A percentile compares a stretch with the other conserved stretches of the same genome.
Evolutionary conservation across 176 grass and related monocot species (phyloP).

Genomic region (Carex kokanica): DNA sequence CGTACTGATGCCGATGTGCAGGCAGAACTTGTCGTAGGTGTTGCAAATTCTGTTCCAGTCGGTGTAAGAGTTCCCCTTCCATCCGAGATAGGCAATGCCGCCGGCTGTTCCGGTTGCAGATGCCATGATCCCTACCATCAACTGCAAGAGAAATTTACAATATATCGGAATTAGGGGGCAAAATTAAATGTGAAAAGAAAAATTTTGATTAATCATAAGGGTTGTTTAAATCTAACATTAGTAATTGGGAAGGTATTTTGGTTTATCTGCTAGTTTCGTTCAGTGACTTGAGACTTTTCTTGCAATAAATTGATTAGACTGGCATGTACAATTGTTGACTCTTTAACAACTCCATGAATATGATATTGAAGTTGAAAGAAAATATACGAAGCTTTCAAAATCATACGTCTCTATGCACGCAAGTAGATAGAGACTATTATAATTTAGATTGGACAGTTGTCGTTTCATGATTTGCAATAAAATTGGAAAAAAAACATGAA

Average conservation of each 20-base stretch:
- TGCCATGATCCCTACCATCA: slow-evolving; percentile 60
- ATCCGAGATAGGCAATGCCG: slow-evolving; percentile 52
- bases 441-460: not conserved
- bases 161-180: too few relatives aligned
- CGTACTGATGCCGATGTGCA: slow-evolving; percentile 35
- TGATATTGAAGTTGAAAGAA: not conserved
- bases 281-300: not conserved
- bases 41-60: slow-evolving; percentile 61
- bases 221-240: not conserved
- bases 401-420: not conserved
- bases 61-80: slow-evolving; percentile 65
- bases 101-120: slow-evolving; percentile 58
- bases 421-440: not conserved
- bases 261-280: not conserved
- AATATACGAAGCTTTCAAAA: not conserved
- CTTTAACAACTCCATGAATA: not conserved
- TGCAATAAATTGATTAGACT: not conserved
- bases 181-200: not conserved
- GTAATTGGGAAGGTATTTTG: not conserved
- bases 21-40: slow-evolving; percentile 57
- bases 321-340: not conserved
- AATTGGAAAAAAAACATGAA: not conserved
- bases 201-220: not conserved
- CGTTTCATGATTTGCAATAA: not conserved
- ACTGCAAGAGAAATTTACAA: slow-evolving; percentile 31